phyloP scores from a whole-genome alignment of 768 basidiomycete genomes.

The Leucosporidium creatinivorum region DNA sequence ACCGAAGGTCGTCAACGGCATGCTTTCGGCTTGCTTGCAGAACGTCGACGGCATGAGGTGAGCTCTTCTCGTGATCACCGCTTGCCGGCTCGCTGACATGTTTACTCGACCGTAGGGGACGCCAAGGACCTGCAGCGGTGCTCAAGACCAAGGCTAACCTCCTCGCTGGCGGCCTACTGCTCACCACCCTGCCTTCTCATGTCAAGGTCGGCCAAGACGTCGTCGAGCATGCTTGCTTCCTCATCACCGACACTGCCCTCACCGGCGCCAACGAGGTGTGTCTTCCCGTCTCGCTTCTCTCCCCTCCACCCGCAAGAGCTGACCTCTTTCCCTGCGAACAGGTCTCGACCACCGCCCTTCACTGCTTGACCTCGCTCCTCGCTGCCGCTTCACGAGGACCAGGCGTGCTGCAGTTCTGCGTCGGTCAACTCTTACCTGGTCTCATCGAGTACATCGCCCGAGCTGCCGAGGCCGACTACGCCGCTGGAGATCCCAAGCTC shows the following conservation, averaged over 20 bases:
- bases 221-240: slow-evolving; percentile 75
- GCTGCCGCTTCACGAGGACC: slow-evolving; percentile 58
- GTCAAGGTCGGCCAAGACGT: slow-evolving; percentile 63
- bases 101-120: slow-evolving; percentile 51
- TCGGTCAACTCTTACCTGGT: slow-evolving; percentile 65
- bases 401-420: slow-evolving; percentile 61
- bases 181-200: slow-evolving; percentile 66
- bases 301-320: not conserved
- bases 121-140: slow-evolving; percentile 64
- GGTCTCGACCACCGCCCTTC: slow-evolving; percentile 75
- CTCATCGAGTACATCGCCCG: slow-evolving; percentile 72
- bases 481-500: slow-evolving; percentile 26
- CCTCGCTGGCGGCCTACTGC: slow-evolving; percentile 70
- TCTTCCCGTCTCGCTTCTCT: not conserved
- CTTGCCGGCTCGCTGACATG: not conserved
- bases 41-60: slow-evolving; percentile 91
- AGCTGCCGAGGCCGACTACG: slow-evolving; percentile 51
- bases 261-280: slow-evolving; percentile 59
- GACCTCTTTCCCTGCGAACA: slow-evolving; percentile 39
- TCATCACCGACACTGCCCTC: slow-evolving; percentile 71
- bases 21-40: slow-evolving; percentile 74
- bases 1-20: slow-evolving; percentile 53
- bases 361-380: slow-evolving; percentile 80
- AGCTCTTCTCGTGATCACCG: slow-evolving; percentile 36
- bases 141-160: slow-evolving; percentile 88